Evolutionary conservation across 805 yeast species (phyloP).

Genomic region (Wickerhamomyces hampshirensis): DNA sequence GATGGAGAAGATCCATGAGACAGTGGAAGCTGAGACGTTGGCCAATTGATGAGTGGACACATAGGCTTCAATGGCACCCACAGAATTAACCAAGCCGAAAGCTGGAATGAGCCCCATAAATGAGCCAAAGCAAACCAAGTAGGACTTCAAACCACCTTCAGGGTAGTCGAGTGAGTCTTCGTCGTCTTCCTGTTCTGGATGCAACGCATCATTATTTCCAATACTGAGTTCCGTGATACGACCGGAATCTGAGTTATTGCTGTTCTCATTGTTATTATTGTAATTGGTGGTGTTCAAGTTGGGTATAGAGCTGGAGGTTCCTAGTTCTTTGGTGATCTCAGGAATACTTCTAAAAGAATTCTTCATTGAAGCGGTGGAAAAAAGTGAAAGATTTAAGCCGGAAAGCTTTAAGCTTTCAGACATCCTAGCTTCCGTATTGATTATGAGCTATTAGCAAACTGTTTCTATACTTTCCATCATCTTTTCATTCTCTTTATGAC

Average conservation of each 20-base stretch:
- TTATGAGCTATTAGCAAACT: too few relatives aligned
- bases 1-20: constrained; percentile 52
- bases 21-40: constrained; percentile 36
- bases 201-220: too few relatives aligned
- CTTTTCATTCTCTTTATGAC: too few relatives aligned
- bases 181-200: not conserved
- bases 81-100: constrained; percentile 51
- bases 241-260: too few relatives aligned
- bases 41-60: constrained; percentile 48
- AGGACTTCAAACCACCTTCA: constrained; percentile 53
- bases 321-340: not conserved
- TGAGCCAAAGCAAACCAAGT: constrained; percentile 48
- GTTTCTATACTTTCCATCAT: too few relatives aligned
- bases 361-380: not conserved
- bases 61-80: constrained; percentile 59
- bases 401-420: not conserved
- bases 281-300: too few relatives aligned
- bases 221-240: too few relatives aligned
- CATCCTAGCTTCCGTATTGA: too few relatives aligned
- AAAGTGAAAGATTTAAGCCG: not conserved
- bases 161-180: constrained; percentile 37
- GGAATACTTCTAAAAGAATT: not conserved
- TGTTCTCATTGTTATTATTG: too few relatives aligned
- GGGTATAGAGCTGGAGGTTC: too few relatives aligned
- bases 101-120: constrained; percentile 48